Base-by-base conservation (phyloP, 805 yeast genomes). In the Candida awuae region DNA sequence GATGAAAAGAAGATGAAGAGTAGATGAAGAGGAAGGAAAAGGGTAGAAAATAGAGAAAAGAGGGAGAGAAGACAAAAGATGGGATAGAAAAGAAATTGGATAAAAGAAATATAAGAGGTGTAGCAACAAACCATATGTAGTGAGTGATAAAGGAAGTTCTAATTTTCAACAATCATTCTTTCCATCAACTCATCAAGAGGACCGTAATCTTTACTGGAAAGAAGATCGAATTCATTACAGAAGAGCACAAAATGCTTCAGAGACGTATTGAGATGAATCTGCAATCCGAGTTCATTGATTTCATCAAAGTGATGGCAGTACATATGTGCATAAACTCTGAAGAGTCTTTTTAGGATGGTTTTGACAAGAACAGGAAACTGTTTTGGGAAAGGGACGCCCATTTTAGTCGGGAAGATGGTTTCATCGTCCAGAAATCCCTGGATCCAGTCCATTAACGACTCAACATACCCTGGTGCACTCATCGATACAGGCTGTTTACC, bases 271-370 rank as follows among this genome's bases (percentile, higher is more conserved):
- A 90, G 69, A 52, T 90, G 95, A 10, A 94, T 83, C 58, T 88
- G 96, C 51, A 90, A 66, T 2, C 95, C 95, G 50, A 92, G 68
- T 57, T 88, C 97, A 29, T 87, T 75, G 41, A 92, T 84, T 61
- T 90, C 96, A 56, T 87, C 95, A 61, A 92, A 90, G 59, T 92
- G 99, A 56, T 92, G 97, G 56, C 98, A 92, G 61, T 92, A 92
- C 32, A 92, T 84, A 62, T 92, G 99, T 1, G 98, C 97, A 55
- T 92, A 92, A 4, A 92, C 87, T 57, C 98, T 73, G 62, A 88
- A 92, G 36, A 92, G 67, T 49, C 98, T 74, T 62, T 90, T 86
- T 69, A 92, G 76, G 34, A 92, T 85, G 15, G 94, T 88, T 53
- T 79, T 82, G 32, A 86, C 84, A 45, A 85, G 70, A 7, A 78